These are phyloP conservation scores for Hygrophoropsis aurantiaca DNA, from an alignment of 768 basidiomycete genomes.

Conservation along the genomic window DNA sequence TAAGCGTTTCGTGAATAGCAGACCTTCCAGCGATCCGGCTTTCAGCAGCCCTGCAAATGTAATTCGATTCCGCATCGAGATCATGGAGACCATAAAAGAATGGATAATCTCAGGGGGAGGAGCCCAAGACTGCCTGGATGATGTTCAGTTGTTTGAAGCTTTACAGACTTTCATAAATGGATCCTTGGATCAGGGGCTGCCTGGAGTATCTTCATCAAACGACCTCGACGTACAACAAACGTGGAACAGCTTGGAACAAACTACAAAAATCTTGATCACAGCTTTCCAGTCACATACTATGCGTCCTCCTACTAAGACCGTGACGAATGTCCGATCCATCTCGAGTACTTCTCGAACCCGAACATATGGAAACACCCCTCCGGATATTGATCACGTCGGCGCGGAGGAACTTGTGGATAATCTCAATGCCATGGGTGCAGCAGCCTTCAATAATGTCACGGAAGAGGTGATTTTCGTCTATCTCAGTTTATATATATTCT, in stretches of 20 bases:
- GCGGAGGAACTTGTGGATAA: slow-evolving; percentile 76
- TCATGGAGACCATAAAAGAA: slow-evolving; percentile 63
- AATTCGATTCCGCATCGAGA: slow-evolving; percentile 55
- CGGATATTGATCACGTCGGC: slow-evolving; percentile 61
- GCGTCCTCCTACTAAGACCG: slow-evolving; percentile 48
- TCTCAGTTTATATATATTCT: not conserved
- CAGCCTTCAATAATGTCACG: slow-evolving; percentile 73
- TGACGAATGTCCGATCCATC: slow-evolving; percentile 24
- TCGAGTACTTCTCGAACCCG: slow-evolving; percentile 8
- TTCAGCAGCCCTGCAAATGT: slow-evolving; percentile 44
- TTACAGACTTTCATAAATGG: slow-evolving; percentile 60
- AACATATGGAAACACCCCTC: slow-evolving; percentile 44
- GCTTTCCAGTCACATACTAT: slow-evolving; percentile 56
- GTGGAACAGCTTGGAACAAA: slow-evolving; percentile 45
- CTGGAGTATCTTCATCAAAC: slow-evolving; percentile 31
- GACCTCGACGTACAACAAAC: slow-evolving; percentile 47
- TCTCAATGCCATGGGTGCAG: slow-evolving; percentile 72
- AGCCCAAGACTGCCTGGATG: slow-evolving; percentile 77
- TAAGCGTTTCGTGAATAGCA: slow-evolving; percentile 63
- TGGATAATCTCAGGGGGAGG: slow-evolving; percentile 78
- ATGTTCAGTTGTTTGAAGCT: slow-evolving; percentile 58
- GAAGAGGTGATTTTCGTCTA: slow-evolving; percentile 56
- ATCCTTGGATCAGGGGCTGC: slow-evolving; percentile 51
- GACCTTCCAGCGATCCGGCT: slow-evolving; percentile 43
- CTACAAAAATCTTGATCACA: slow-evolving; percentile 38